These are phyloP conservation scores for Phylloporus arenicola DNA, from an alignment of 768 basidiomycete genomes.

Conservation along the genomic window DNA sequence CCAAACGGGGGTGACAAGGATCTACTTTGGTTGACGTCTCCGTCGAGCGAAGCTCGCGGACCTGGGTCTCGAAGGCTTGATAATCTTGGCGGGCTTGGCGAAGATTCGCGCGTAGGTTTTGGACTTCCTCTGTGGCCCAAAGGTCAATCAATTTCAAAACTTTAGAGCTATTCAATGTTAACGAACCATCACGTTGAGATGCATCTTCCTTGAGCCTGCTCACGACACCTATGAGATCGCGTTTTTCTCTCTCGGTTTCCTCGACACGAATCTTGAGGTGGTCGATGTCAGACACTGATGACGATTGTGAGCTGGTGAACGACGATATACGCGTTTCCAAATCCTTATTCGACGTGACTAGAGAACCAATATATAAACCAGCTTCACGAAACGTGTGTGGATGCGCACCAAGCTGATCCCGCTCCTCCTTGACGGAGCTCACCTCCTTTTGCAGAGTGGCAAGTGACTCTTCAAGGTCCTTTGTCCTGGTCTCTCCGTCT, in stretches of 20 bases:
- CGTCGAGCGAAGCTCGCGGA: slow-evolving; percentile 66
- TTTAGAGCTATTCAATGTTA: background rate
- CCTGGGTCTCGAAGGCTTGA: slow-evolving; percentile 58
- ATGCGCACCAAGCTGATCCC: slow-evolving; percentile 58
- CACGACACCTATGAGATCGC: slow-evolving; percentile 78
- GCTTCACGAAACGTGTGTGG: slow-evolving; percentile 1
- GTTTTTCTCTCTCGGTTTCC: slow-evolving; percentile 84
- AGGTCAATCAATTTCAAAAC: background rate
- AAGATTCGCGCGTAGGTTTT: slow-evolving; percentile 58
- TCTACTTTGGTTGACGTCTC: slow-evolving; percentile 73
- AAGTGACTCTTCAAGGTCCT: slow-evolving; percentile 50
- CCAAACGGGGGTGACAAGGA: background rate
- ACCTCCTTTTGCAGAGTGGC: slow-evolving; percentile 55
- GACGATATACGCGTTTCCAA: slow-evolving; percentile 53
- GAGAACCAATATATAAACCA: slow-evolving; percentile 14
- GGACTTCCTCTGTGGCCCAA: slow-evolving; percentile 56
- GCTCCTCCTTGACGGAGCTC: slow-evolving; percentile 50
- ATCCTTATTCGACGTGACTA: slow-evolving; percentile 41
- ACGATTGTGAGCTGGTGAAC: slow-evolving; percentile 53
- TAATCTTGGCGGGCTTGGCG: slow-evolving; percentile 75
- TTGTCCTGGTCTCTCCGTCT: slow-evolving; percentile 60
- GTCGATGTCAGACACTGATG: slow-evolving; percentile 59
- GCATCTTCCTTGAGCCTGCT: slow-evolving; percentile 78
- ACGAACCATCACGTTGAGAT: slow-evolving; percentile 67
- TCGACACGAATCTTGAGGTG: slow-evolving; percentile 56